These are phyloP conservation scores for Citrus australasica DNA, from an alignment of 345 rosid species.

Conservation along the genomic window DNA sequence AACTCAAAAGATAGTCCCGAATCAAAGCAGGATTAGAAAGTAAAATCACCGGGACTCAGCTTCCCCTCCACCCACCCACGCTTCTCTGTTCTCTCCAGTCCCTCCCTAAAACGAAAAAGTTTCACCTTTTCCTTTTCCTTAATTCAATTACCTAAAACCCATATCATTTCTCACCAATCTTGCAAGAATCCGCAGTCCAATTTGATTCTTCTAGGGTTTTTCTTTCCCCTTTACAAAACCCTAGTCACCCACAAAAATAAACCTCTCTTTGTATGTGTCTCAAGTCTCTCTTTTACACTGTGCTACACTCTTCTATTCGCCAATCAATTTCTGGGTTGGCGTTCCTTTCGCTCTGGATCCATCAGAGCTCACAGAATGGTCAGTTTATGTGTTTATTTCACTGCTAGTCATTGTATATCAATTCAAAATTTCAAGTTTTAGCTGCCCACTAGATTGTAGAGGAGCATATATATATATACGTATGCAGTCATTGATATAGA, in stretches of 20 bases:
- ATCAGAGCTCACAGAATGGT: slow-evolving; percentile 1
- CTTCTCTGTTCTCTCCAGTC: background rate
- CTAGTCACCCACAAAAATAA: background rate
- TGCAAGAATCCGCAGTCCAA: background rate
- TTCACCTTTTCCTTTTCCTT: background rate
- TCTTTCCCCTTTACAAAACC: background rate
- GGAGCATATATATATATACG: background rate
- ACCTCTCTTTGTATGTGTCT: background rate
- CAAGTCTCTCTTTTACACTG: background rate
- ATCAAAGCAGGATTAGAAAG: background rate
- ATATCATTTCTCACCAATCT: background rate
- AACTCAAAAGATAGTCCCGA: background rate
- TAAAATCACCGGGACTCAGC: background rate
- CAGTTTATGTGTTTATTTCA: background rate
- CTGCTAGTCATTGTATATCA: background rate
- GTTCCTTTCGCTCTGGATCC: background rate
- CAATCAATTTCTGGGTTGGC: background rate
- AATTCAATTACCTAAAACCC: background rate
- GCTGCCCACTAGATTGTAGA: background rate
- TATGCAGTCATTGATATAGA: background rate
- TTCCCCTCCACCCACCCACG: too few relatives aligned
- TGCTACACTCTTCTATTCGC: background rate
- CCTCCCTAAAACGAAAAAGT: background rate
- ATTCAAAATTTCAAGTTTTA: background rate
- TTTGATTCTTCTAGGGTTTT: background rate